phyloP scores from a whole-genome alignment of 2,329 filamentous ascomycete species.

The Fusarium denticulatum region DNA sequence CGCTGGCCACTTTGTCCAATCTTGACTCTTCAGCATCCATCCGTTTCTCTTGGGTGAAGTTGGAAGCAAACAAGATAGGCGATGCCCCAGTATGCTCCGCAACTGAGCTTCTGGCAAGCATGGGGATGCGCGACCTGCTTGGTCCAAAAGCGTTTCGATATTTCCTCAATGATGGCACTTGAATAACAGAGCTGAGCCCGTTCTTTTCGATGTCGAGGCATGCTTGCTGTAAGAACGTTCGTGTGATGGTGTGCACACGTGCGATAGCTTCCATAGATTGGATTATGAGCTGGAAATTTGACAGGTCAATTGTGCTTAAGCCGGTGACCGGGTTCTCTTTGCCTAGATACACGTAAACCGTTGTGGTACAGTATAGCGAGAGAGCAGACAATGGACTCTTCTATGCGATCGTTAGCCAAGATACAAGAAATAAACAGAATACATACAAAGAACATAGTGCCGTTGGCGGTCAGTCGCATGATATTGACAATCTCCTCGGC shows the following conservation, averaged over 20 bases:
- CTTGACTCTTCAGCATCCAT: slow-evolving; percentile 13
- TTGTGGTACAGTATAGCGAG: slow-evolving; percentile 84
- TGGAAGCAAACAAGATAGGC: slow-evolving; percentile 47
- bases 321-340: slow-evolving; percentile 71
- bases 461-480: slow-evolving; percentile 79
- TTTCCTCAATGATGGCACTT: slow-evolving; percentile 49
- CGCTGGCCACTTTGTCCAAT: background rate
- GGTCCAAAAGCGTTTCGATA: slow-evolving; percentile 46
- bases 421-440: background rate
- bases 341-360: slow-evolving; percentile 84
- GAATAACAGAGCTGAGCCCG: slow-evolving; percentile 50
- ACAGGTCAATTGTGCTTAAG: slow-evolving; percentile 58
- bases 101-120: slow-evolving; percentile 58
- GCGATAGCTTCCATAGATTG: slow-evolving; percentile 81
- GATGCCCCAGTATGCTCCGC: slow-evolving; percentile 54
- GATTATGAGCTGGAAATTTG: slow-evolving; percentile 78
- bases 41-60: background rate
- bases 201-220: slow-evolving; percentile 79
- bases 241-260: slow-evolving; percentile 77
- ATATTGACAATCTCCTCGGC: slow-evolving; percentile 87
- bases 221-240: slow-evolving; percentile 85
- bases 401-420: slow-evolving; percentile 28
- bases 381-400: slow-evolving; percentile 65
- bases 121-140: slow-evolving; percentile 54
- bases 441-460: slow-evolving; percentile 73